phyloP scores from a whole-genome alignment of 345 rosid species.

The Erysimum cheiranthoides region DNA sequence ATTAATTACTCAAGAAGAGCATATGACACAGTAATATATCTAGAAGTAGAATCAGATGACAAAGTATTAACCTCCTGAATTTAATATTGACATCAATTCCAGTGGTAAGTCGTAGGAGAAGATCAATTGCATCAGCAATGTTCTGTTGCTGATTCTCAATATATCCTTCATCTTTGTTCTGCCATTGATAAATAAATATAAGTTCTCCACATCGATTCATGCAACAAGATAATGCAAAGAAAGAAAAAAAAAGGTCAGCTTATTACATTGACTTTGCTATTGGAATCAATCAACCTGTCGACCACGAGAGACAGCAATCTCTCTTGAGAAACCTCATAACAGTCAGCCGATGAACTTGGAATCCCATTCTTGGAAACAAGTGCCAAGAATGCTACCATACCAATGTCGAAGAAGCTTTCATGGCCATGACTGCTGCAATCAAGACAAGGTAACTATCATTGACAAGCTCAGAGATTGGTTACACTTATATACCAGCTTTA shows the following conservation, averaged over 20 bases:
- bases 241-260: too few relatives aligned
- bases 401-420: constrained; percentile 78
- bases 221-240: too few relatives aligned
- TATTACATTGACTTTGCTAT: constrained; percentile 87
- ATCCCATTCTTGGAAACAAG: constrained; percentile 88
- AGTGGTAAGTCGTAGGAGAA: constrained; percentile 87
- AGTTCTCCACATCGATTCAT: constrained; percentile 1
- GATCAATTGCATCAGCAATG: constrained; percentile 94
- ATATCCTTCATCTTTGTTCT: constrained; percentile 91
- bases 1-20: too few relatives aligned
- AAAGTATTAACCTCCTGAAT: constrained; percentile 73
- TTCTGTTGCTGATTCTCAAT: constrained; percentile 96
- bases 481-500: neutral
- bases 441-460: constrained; percentile 56
- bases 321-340: constrained; percentile 92
- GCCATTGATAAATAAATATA: constrained; percentile 29
- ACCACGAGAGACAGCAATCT: constrained; percentile 87
- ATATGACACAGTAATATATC: too few relatives aligned
- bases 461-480: constrained; percentile 24
- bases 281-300: constrained; percentile 92
- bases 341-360: constrained; percentile 77
- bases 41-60: too few relatives aligned
- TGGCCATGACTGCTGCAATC: constrained; percentile 83
- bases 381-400: constrained; percentile 73
- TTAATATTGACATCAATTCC: constrained; percentile 98